A percentile compares a stretch with the other conserved stretches of the same genome.
phyloP scores from a whole-genome alignment of 345 rosid genomes.

The Rhizophora mangle region DNA sequence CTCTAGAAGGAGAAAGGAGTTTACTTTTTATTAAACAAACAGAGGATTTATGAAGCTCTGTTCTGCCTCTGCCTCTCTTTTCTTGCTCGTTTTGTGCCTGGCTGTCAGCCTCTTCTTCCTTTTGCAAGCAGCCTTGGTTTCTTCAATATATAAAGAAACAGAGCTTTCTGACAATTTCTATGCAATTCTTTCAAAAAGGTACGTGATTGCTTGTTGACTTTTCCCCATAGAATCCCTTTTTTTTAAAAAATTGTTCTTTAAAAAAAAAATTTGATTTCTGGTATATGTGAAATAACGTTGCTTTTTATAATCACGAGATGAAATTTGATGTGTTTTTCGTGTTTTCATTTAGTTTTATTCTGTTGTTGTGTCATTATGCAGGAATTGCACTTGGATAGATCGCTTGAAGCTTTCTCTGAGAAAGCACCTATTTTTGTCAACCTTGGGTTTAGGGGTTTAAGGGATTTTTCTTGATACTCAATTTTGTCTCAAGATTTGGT shows the following conservation, averaged over 20 bases:
- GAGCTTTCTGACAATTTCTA: neutral
- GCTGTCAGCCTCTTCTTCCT: neutral
- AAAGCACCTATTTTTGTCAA: neutral
- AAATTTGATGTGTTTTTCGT: too few species aligned
- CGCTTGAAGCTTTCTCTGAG: slow-evolving; percentile 10
- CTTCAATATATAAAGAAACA: neutral
- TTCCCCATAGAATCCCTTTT: neutral
- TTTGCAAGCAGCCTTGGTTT: neutral
- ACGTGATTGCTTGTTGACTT: neutral
- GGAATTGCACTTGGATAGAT: slow-evolving; percentile 14
- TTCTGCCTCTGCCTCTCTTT: neutral
- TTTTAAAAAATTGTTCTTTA: neutral
- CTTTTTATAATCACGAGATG: too few species aligned
- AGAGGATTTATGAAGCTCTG: slow-evolving; percentile 17
- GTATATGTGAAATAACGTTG: too few species aligned
- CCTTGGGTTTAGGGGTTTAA: slow-evolving; percentile 23
- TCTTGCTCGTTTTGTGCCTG: neutral
- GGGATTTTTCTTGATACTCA: slow-evolving; percentile 15
- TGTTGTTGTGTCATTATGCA: slow-evolving; percentile 9
- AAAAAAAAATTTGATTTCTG: neutral
- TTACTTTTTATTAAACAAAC: neutral
- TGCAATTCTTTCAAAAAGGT: slow-evolving; percentile 32
- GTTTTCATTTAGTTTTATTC: neutral
- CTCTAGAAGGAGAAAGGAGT: neutral
- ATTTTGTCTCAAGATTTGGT: slow-evolving; percentile 1